These are phyloP conservation scores for Ramichloridium luteum DNA, from an alignment of 2,329 filamentous ascomycete genomes.

Conservation along the genomic window DNA sequence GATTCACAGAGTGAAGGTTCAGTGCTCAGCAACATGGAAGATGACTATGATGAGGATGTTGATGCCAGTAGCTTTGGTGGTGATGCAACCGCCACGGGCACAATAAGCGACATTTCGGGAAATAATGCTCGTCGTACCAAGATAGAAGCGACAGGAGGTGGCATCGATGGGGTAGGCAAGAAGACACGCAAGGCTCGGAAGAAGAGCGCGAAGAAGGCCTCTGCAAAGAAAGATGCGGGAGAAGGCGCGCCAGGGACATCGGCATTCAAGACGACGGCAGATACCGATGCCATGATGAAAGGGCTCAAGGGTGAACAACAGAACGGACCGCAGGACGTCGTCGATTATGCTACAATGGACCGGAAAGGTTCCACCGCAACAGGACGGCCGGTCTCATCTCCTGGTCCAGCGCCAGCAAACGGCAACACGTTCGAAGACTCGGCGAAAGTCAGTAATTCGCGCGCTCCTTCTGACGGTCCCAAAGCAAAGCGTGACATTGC, in stretches of 20 bases:
- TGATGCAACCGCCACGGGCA: conserved; percentile 14
- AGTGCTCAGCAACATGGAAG: conserved; percentile 43
- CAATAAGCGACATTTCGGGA: too few species aligned
- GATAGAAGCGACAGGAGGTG: conserved; percentile 9
- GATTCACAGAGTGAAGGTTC: conserved; percentile 54
- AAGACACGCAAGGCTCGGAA: conserved; percentile 24
- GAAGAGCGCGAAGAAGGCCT: conserved; percentile 17
- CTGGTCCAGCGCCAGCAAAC: conserved; percentile 15
- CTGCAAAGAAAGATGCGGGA: conserved; percentile 21
- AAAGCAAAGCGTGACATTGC: conserved; percentile 77
- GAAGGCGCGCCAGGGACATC: conserved; percentile 9
- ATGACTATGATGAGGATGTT: conserved; percentile 37
- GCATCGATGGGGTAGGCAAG: conserved; percentile 18
- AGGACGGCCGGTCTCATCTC: conserved; percentile 16
- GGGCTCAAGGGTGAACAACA: conserved; percentile 39
- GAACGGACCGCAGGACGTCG: conserved; percentile 23
- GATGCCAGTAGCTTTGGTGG: conserved; percentile 16
- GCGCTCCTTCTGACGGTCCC: too few species aligned
- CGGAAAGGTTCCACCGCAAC: conserved; percentile 25
- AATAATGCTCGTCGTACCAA: conserved; percentile 18
- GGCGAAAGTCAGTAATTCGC: too few species aligned
- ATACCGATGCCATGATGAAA: conserved; percentile 51
- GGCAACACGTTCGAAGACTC: too few species aligned
- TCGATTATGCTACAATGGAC: conserved; percentile 42
- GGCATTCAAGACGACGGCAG: conserved; percentile 35